These are phyloP conservation scores for Mucor mucedo DNA, from an alignment of 371 early-diverging fungal genomes.

Conservation along the genomic window DNA sequence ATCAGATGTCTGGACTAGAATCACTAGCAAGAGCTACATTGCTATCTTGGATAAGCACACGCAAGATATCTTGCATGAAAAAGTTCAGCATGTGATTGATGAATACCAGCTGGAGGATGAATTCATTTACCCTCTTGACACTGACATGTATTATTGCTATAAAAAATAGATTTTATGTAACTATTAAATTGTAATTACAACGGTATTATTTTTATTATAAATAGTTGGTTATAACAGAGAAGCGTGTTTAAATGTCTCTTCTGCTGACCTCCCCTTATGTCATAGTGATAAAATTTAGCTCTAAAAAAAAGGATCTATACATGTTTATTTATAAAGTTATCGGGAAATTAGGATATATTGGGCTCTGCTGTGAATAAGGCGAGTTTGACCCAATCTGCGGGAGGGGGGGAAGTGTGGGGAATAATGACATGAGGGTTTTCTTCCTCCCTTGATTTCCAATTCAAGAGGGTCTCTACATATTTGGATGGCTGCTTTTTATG, in stretches of 20 bases:
- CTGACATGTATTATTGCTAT: conserved; percentile 39
- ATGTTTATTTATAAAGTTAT: neutral
- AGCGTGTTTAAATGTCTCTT: no score
- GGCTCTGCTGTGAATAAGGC: neutral
- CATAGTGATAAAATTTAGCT: no score
- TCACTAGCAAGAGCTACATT: conserved; percentile 52
- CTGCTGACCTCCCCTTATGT: no score
- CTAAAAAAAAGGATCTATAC: neutral
- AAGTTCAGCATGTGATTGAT: conserved; percentile 32
- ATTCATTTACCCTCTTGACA: conserved; percentile 40
- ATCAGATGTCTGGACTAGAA: conserved; percentile 38
- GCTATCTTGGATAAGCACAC: conserved; percentile 35
- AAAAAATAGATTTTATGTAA: conserved; percentile 17
- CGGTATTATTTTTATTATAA: neutral
- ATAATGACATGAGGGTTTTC: conserved; percentile 16
- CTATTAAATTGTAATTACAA: no score
- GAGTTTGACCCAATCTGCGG: conserved; percentile 7
- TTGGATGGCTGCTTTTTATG: conserved; percentile 4
- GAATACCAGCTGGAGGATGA: conserved; percentile 18
- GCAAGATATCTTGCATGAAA: conserved; percentile 22
- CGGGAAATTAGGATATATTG: neutral
- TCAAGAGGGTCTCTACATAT: conserved; percentile 16
- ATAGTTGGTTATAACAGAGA: neutral
- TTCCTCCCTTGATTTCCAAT: conserved; percentile 19
- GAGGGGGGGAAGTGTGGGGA: neutral